These are phyloP conservation scores for Phytophthora hybrid DNA, from an alignment of 352 stramenopile species.

Conservation along the genomic window DNA sequence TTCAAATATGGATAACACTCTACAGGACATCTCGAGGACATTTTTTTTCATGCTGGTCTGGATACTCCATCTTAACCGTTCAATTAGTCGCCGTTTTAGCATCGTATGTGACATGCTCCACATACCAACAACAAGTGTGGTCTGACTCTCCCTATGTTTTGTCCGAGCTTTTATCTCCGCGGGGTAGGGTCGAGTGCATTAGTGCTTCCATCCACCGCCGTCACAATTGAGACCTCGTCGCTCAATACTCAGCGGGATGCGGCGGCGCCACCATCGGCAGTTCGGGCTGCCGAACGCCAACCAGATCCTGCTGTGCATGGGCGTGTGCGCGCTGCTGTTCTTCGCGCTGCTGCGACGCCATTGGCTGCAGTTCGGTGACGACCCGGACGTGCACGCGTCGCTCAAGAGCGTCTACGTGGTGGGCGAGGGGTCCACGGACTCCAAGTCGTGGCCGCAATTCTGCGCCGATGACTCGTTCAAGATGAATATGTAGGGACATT, in stretches of 20 bases:
- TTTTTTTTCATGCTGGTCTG: slow-evolving; percentile 3
- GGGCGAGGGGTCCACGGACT: slow-evolving; percentile 45
- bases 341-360: slow-evolving; percentile 66
- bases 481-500: slow-evolving; percentile 26
- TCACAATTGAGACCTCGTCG: slow-evolving; percentile 29
- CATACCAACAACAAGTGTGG: slow-evolving; percentile 18
- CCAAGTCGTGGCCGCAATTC: slow-evolving; percentile 62
- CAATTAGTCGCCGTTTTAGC: slow-evolving; percentile 19
- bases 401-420: slow-evolving; percentile 63
- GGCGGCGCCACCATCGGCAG: slow-evolving; percentile 62
- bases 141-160: slow-evolving; percentile 14
- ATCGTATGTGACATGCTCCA: slow-evolving; percentile 20
- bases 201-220: slow-evolving; percentile 10
- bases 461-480: slow-evolving; percentile 48
- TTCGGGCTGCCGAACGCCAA: slow-evolving; percentile 88
- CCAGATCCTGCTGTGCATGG: slow-evolving; percentile 78
- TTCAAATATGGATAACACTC: not conserved
- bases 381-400: slow-evolving; percentile 58
- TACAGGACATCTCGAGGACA: not conserved
- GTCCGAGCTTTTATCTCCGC: not conserved
- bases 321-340: slow-evolving; percentile 64
- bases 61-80: slow-evolving; percentile 19
- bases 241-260: slow-evolving; percentile 32
- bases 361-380: slow-evolving; percentile 67
- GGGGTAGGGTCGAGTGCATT: slow-evolving; percentile 5